Evolutionary conservation across 2,329 filamentous ascomycete species (phyloP), one percentile per base, ranked within the genome.

Genomic region (Arthroderma uncinatum): DNA sequence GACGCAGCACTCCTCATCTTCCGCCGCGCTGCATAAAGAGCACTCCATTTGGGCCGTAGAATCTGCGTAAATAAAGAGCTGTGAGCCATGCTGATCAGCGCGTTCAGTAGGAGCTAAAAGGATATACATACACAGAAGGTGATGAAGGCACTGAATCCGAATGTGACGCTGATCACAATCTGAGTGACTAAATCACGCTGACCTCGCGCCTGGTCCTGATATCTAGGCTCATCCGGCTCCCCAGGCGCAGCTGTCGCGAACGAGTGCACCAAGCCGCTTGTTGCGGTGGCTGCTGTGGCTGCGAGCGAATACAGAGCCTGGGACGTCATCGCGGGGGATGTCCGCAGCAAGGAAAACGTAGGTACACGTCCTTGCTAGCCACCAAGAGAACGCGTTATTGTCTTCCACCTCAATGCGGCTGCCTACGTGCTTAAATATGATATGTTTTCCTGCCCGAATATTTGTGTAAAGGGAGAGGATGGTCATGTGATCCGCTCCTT

Each of bases 1-100:
- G 79, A 79, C 14, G 80, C 80, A n/a, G 79, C 78, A 67, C 84
- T 78, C 63, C 82, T 82, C 62, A 87, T 84, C 65, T 85, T 84
- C 73, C 91, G 93, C 58, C 93, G 83, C 50, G 93, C 93, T 33
- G 90, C 86, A 70, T 97, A 98, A 0, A 98, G 80, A 21, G 84
- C 80, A 53, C 88, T 86, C 93, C 93, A 98, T 82, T 89, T 84
- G 62, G 91, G 90, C 53, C 93, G 86, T 25, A 98, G 77, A 52
- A 90, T 76, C 88, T 93, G 67, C 7, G 48, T 23, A 30, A 12
- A 16, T 8, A 54, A 28, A 16, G 52, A 12, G n/a, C 7, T 25
- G 44, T 50, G 14, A 50, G 44, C 44, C 16, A 33, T 50, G 4
- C 44, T 34, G 5, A 1, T 48, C 12, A 12, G 28, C n/a, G 5